Conservation (phyloP, 2,329 filamentous ascomycete species). For the Pseudogymnoascus sp. region DNA sequence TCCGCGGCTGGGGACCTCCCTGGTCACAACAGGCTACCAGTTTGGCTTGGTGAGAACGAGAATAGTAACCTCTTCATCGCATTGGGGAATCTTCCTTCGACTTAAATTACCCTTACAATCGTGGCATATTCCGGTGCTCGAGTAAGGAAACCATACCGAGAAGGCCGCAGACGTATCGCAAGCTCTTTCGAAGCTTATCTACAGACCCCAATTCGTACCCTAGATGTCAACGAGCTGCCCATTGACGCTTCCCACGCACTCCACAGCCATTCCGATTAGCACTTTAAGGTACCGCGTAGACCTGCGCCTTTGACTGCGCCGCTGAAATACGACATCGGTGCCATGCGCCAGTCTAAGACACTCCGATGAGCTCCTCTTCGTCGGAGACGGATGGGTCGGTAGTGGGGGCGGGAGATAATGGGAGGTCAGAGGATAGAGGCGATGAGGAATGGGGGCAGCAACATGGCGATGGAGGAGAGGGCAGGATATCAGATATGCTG, state of each 20-base stretch:
- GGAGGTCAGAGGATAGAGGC: constrained; percentile 19
- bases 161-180: not conserved
- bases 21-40: constrained; percentile 8
- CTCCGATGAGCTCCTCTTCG: constrained; percentile 64
- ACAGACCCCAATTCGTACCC: not conserved
- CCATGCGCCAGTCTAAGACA: constrained; percentile 28
- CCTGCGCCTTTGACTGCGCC: not conserved
- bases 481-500: constrained; percentile 32
- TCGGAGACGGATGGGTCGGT: constrained; percentile 48
- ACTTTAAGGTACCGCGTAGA: not conserved
- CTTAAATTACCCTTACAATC: too few relatives aligned
- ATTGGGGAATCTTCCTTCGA: not conserved
- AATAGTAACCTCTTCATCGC: not conserved
- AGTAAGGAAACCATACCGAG: not conserved
- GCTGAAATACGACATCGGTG: constrained; percentile 20
- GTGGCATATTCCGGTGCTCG: not conserved
- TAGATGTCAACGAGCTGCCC: constrained; percentile 1
- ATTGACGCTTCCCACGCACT: not conserved
- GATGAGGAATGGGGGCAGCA: constrained; percentile 17
- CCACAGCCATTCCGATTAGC: not conserved
- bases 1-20: not conserved
- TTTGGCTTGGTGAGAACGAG: not conserved
- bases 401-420: constrained; percentile 48
- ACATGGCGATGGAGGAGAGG: constrained; percentile 35
- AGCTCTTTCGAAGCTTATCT: constrained; percentile 3